phyloP scores from a whole-genome alignment of 176 grass and related monocot species.

The sorghum (Sorghum bicolor) region DNA sequence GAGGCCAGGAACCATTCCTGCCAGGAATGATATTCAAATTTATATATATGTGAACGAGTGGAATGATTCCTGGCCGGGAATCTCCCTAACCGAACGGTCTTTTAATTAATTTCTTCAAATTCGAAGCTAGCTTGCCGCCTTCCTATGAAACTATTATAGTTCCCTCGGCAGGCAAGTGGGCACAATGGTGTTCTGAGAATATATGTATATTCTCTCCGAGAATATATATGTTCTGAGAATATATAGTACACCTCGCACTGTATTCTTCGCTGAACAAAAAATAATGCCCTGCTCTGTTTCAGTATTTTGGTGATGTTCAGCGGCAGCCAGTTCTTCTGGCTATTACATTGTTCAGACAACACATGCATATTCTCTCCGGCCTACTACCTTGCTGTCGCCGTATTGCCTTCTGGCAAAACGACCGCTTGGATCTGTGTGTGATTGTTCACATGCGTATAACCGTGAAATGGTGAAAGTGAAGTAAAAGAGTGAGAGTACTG shows the following conservation, averaged over 20 bases:
- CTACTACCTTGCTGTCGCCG: neutral
- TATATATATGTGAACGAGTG: no score
- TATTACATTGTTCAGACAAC: neutral
- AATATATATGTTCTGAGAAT: no score
- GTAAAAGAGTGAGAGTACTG: slow-evolving; percentile 19
- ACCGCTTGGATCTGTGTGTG: neutral
- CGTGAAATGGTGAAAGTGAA: slow-evolving; percentile 2
- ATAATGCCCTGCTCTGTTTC: neutral
- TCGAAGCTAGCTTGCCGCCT: no score
- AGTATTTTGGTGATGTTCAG: neutral
- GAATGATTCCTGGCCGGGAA: no score
- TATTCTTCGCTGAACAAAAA: neutral
- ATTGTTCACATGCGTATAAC: slow-evolving; percentile 27
- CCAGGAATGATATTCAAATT: no score
- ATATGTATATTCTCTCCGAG: no score
- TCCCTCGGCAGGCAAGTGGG: no score
- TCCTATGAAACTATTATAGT: no score
- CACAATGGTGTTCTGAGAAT: neutral
- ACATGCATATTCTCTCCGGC: neutral
- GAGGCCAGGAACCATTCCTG: no score
- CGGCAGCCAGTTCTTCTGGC: neutral
- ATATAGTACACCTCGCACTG: no score
- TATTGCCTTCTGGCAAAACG: neutral
- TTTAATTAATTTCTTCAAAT: no score
- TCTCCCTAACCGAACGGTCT: no score